Percentiles rank a stretch among this genome's conserved stretches.
Conservation (phyloP, 2,329 filamentous ascomycete species). For the Pseudogymnoascus sp. region DNA sequence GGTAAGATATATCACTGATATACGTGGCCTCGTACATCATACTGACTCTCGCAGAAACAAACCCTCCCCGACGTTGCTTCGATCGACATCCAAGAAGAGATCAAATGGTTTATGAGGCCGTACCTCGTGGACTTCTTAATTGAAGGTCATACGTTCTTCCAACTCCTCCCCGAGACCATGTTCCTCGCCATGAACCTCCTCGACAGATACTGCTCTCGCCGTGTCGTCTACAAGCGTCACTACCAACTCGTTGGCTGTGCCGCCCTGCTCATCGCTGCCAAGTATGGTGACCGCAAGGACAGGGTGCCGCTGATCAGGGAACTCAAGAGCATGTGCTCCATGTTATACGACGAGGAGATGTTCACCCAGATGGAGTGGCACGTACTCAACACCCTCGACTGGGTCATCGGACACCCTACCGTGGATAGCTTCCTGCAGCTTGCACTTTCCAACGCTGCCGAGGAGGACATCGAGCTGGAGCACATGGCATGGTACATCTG, state of each 20-base stretch:
- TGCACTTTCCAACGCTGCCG: slow-evolving; percentile 65
- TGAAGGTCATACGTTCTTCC: slow-evolving; percentile 92
- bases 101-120: slow-evolving; percentile 98
- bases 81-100: slow-evolving; percentile 98
- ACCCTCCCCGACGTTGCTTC: slow-evolving; percentile 93
- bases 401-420: slow-evolving; percentile 92
- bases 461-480: slow-evolving; percentile 79
- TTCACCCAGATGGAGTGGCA: slow-evolving; percentile 99
- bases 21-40: slow-evolving; percentile 11
- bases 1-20: slow-evolving; percentile 32
- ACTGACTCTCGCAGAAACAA: slow-evolving; percentile 51
- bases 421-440: slow-evolving; percentile 90
- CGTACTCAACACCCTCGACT: slow-evolving; percentile 92
- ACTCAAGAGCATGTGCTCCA: slow-evolving; percentile 98
- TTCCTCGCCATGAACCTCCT: slow-evolving; percentile 95
- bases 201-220: slow-evolving; percentile 94
- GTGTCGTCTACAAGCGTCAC: slow-evolving; percentile 97
- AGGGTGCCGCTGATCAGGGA: slow-evolving; percentile 95
- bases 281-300: slow-evolving; percentile 98
- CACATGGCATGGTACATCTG: slow-evolving; percentile 91
- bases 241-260: slow-evolving; percentile 97
- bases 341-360: slow-evolving; percentile 97
- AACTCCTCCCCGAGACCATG: slow-evolving; percentile 85
- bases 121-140: slow-evolving; percentile 97
- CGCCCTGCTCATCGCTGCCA: slow-evolving; percentile 89